These are phyloP conservation scores for Cynanchum wilfordii DNA, from an alignment of 257 asterid species.

Conservation along the genomic window DNA sequence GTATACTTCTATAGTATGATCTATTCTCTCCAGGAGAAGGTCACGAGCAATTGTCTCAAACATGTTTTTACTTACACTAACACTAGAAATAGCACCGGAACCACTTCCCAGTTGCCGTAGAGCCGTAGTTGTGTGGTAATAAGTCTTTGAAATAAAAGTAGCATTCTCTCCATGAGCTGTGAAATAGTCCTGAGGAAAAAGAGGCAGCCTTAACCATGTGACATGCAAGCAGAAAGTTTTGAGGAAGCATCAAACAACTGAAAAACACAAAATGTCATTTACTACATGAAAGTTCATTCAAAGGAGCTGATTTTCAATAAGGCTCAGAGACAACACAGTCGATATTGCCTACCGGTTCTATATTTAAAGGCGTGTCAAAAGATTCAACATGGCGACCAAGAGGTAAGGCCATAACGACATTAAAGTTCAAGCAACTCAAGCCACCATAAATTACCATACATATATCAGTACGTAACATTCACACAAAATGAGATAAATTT, in stretches of 20 bases:
- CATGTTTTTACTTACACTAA: conserved; percentile 80
- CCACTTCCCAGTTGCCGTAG: conserved; percentile 86
- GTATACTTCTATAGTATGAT: conserved; percentile 74
- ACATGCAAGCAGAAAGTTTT: background rate
- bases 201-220: background rate
- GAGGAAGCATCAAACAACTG: background rate
- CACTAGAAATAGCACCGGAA: conserved; percentile 71
- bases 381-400: background rate
- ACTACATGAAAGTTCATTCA: background rate
- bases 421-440: background rate
- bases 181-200: conserved; percentile 60
- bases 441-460: background rate
- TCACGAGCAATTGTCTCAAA: conserved; percentile 79
- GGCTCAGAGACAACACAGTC: background rate
- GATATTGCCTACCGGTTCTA: background rate
- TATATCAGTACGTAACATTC: background rate
- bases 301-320: background rate
- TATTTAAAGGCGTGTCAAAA: background rate
- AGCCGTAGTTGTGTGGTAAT: conserved; percentile 93
- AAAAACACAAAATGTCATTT: background rate
- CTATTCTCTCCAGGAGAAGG: conserved; percentile 89
- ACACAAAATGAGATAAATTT: background rate
- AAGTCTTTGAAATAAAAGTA: conserved; percentile 75
- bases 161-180: conserved; percentile 93
- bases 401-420: background rate